Percentiles rank a stretch among this genome's conserved stretches.
These are phyloP conservation scores for Aspergillus sp. DNA, from an alignment of 2,329 filamentous ascomycete species.

Conservation along the genomic window DNA sequence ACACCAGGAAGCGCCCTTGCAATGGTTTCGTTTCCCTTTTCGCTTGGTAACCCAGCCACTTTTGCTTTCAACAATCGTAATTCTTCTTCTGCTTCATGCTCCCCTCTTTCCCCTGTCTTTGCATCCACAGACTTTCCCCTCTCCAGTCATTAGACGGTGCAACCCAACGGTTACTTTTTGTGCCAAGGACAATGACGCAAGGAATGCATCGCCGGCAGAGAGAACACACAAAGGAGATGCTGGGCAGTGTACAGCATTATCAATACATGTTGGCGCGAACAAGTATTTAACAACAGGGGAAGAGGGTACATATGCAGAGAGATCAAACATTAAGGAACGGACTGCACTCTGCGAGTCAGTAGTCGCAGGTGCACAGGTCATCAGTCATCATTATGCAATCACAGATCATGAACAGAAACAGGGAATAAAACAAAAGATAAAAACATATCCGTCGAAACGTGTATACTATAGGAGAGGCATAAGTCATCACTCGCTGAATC, in stretches of 20 bases:
- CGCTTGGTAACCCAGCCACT: background rate
- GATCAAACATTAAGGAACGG: slow-evolving; percentile 32
- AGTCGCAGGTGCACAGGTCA: slow-evolving; percentile 32
- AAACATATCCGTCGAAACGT: background rate
- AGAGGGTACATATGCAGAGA: slow-evolving; percentile 17
- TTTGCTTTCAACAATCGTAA: slow-evolving; percentile 5
- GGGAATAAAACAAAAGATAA: slow-evolving; percentile 13
- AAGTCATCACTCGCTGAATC: slow-evolving; percentile 33
- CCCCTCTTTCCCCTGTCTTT: slow-evolving; percentile 5
- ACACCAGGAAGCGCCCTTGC: slow-evolving; percentile 3
- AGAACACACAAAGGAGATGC: slow-evolving; percentile 9
- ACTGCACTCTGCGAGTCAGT: slow-evolving; percentile 37
- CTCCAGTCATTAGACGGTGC: background rate
- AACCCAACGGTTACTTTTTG: background rate
- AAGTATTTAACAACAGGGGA: slow-evolving; percentile 12
- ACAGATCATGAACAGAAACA: slow-evolving; percentile 18
- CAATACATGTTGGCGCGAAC: slow-evolving; percentile 15
- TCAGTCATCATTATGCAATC: slow-evolving; percentile 32
- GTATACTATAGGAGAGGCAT: slow-evolving; percentile 27
- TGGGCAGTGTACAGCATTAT: slow-evolving; percentile 15
- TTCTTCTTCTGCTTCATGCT: background rate
- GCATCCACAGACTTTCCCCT: background rate
- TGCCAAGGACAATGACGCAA: slow-evolving; percentile 14
- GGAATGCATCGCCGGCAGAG: slow-evolving; percentile 12
- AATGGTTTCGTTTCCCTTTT: background rate